phyloP scores from a whole-genome alignment of 306 rosid genomes.

The Vicia villosa region DNA sequence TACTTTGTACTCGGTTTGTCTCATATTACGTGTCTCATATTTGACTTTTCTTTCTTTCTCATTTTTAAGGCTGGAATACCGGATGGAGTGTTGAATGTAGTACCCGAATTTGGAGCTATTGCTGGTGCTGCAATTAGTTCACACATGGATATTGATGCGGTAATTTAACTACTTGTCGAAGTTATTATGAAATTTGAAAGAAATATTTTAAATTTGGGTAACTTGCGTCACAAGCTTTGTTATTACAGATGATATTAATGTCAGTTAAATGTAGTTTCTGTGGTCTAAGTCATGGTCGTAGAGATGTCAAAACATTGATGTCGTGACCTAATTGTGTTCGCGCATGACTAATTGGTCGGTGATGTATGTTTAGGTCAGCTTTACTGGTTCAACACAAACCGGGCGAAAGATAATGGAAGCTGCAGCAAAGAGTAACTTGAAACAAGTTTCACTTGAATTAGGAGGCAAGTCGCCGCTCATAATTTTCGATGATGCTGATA shows the following conservation, averaged over 20 bases:
- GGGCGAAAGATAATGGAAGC: constrained; percentile 78
- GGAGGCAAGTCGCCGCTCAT: constrained; percentile 89
- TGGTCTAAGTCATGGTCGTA: no score
- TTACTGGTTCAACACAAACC: constrained; percentile 75
- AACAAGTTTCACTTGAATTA: constrained; percentile 70
- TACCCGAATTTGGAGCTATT: constrained; percentile 68
- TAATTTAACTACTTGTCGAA: not conserved
- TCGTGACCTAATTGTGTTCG: not conserved
- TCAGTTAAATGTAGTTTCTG: not conserved
- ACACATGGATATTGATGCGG: constrained; percentile 79
- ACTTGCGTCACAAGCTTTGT: not conserved
- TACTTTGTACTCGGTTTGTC: not conserved
- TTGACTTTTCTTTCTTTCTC: not conserved
- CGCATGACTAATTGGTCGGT: not conserved
- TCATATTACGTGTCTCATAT: not conserved
- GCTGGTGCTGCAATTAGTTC: constrained; percentile 77
- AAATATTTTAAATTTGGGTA: not conserved
- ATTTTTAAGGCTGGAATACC: constrained; percentile 75
- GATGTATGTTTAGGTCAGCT: constrained; percentile 56
- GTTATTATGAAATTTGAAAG: not conserved
- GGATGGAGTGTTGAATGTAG: constrained; percentile 77
- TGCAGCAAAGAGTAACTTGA: constrained; percentile 77
- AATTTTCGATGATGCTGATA: constrained; percentile 81
- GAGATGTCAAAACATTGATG: not conserved
- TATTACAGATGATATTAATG: not conserved